Evolutionary conservation across 202 grass and related monocot species (phyloP), one percentile per base, ranked within the genome.

Genomic region (Hordeum pubiflorum): DNA sequence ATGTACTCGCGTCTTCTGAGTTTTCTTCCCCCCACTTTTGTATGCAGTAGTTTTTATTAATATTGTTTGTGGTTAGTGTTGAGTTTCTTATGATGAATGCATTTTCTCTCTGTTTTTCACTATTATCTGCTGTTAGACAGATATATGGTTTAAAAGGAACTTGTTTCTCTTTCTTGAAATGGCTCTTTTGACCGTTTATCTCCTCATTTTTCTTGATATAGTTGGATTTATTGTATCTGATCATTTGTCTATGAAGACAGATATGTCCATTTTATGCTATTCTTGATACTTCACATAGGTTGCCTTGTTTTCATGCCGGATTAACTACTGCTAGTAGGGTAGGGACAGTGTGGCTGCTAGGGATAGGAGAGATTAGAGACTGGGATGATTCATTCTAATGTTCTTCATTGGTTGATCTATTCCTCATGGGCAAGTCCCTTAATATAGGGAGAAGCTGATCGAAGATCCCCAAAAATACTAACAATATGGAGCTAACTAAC

Each of bases 201-300:
- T 24, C 9, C 15, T 54, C 17, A n/a, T 17, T 67, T 41, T 9
- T 50, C 55, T 24, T 44, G 20, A 72, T 15, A 54, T 62, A 9
- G 38, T 60, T 23, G 54, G 10, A 76, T 26, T 39, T 72, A 17
- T 68, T 57, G 44, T 26, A 36, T 79, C 11, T 37, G 14, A 58
- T 59, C 13, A 52, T 56, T 33, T 52, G 48, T 22, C 15, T 46
- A 59, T 11, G 21, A 10, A 59, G 6, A 84, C 26, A 40, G 67
- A 17, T 74, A 72, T 59, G 27, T 39, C 36, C 31, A 21, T 23
- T 52, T 52, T 15, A 11, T 31, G 0, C 24, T 74, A 17, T 72
- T 69, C 18, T 78, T 78, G 63, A 33, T 73, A 62, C 72, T 82
- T 48, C 31, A 52, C n/a, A 41, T 81, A 80, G 32, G 38, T 52